These are phyloP conservation scores for Kregervanrija fluxuum DNA, from an alignment of 805 yeast species.

Conservation along the genomic window DNA sequence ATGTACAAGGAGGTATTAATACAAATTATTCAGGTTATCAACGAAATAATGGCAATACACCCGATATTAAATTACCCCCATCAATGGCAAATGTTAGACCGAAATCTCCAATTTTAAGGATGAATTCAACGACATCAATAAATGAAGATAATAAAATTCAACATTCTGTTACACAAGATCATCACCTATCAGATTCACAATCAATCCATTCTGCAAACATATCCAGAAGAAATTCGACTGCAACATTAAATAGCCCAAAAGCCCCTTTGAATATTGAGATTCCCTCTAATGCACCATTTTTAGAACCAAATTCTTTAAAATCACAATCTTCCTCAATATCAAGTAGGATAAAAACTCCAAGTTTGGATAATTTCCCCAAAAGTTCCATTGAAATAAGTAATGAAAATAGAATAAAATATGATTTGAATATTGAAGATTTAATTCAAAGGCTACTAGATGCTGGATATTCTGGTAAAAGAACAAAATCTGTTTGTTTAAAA, in stretches of 20 bases:
- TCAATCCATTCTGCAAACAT: slow-evolving; percentile 4
- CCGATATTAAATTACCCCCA: slow-evolving; percentile 22
- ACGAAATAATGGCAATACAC: not conserved
- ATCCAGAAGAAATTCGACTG: slow-evolving; percentile 16
- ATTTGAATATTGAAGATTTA: slow-evolving; percentile 65
- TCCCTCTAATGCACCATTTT: not conserved
- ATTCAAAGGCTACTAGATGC: slow-evolving; percentile 91
- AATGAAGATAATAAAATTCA: slow-evolving; percentile 12
- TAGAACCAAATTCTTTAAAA: not conserved
- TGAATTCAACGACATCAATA: slow-evolving; percentile 25
- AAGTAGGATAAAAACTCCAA: slow-evolving; percentile 9
- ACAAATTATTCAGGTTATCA: slow-evolving; percentile 3
- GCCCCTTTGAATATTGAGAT: slow-evolving; percentile 3
- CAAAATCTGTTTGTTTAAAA: slow-evolving; percentile 82
- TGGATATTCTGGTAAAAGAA: slow-evolving; percentile 91
- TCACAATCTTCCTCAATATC: slow-evolving; percentile 6
- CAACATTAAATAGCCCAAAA: slow-evolving; percentile 7
- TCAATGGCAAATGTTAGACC: slow-evolving; percentile 29
- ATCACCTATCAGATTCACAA: slow-evolving; percentile 8
- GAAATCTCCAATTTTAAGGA: slow-evolving; percentile 26
- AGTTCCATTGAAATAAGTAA: slow-evolving; percentile 1
- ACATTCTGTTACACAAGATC: slow-evolving; percentile 8
- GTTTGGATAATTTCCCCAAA: not conserved
- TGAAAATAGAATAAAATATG: slow-evolving; percentile 8
- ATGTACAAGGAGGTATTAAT: slow-evolving; percentile 2